phyloP scores from a whole-genome alignment of 1,139 yeast species.

The Suhomyces guaymorum region DNA sequence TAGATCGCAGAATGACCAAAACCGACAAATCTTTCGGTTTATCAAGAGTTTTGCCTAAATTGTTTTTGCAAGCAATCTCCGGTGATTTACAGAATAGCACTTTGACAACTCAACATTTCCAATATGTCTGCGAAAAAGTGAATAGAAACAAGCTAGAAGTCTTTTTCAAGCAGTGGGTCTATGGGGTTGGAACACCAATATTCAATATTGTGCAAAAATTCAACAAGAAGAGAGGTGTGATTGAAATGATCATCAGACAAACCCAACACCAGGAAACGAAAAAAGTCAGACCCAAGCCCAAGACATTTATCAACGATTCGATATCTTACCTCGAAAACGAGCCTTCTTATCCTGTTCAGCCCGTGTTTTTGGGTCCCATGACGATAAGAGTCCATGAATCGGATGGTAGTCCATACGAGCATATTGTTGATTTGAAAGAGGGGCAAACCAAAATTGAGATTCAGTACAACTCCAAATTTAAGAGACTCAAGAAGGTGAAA shows the following conservation, averaged over 20 bases:
- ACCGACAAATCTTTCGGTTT: constrained; percentile 93
- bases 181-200: constrained; percentile 84
- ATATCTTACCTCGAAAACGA: constrained; percentile 43
- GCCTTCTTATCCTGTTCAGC: constrained; percentile 39
- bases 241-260: constrained; percentile 93
- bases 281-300: constrained; percentile 34
- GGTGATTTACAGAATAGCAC: constrained; percentile 85
- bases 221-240: constrained; percentile 88
- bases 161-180: constrained; percentile 93
- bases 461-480: constrained; percentile 90
- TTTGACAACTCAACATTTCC: constrained; percentile 80
- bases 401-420: constrained; percentile 99
- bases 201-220: constrained; percentile 88
- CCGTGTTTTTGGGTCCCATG: constrained; percentile 87
- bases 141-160: constrained; percentile 79
- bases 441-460: constrained; percentile 84
- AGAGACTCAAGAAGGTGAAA: constrained; percentile 61
- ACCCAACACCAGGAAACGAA: constrained; percentile 67
- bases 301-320: constrained; percentile 50
- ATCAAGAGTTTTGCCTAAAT: constrained; percentile 85
- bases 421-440: constrained; percentile 89
- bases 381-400: constrained; percentile 97
- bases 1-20: constrained; percentile 92
- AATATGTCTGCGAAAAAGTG: constrained; percentile 90
- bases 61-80: constrained; percentile 92